phyloP scores from a whole-genome alignment of 768 basidiomycete species.

The Dacryopinax spathularia region DNA sequence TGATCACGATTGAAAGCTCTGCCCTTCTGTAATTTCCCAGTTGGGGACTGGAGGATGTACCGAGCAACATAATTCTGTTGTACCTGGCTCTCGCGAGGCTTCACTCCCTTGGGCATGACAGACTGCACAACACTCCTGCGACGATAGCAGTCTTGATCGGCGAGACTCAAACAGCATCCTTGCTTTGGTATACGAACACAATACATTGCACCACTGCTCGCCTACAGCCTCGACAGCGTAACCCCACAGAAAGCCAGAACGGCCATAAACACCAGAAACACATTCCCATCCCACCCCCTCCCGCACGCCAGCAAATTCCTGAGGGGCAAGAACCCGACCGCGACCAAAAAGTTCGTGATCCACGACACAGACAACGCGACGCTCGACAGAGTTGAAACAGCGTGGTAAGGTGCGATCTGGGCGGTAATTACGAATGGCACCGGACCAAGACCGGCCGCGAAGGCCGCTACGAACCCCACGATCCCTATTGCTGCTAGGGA shows the following conservation, averaged over 20 bases:
- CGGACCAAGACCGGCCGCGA: conserved; percentile 81
- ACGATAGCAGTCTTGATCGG: too few relatives aligned
- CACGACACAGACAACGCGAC: conserved; percentile 59
- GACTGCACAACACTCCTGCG: too few relatives aligned
- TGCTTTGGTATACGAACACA: too few relatives aligned
- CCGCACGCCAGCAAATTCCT: conserved; percentile 53
- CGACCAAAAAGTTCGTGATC: conserved; percentile 74
- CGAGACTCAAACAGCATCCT: too few relatives aligned
- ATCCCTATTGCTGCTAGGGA: neutral
- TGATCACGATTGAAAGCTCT: too few relatives aligned
- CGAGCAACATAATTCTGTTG: too few relatives aligned
- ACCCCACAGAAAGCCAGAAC: neutral
- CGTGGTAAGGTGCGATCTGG: conserved; percentile 68
- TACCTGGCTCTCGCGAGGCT: too few relatives aligned
- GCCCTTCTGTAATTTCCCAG: too few relatives aligned
- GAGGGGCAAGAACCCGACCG: conserved; percentile 70
- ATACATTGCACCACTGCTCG: too few relatives aligned
- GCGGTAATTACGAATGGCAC: conserved; percentile 86
- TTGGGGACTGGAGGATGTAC: too few relatives aligned
- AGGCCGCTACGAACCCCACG: conserved; percentile 39
- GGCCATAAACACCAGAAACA: neutral
- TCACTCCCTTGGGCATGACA: too few relatives aligned
- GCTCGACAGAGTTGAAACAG: conserved; percentile 68
- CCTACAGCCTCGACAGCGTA: neutral
- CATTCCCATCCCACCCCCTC: conserved; percentile 30